phyloP scores from a whole-genome alignment of 805 yeast genomes.

The Starmera pachycereana region DNA sequence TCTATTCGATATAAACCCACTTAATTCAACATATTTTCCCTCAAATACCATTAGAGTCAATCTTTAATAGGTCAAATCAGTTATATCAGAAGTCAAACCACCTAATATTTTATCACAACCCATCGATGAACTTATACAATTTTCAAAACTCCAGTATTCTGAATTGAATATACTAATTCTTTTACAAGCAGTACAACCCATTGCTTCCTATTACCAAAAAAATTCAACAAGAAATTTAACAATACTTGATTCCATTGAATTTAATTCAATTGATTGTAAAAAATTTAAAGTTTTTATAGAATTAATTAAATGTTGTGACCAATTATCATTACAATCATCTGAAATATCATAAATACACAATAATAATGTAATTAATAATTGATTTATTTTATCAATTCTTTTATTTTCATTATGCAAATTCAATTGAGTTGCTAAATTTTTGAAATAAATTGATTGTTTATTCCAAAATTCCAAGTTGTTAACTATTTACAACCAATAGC shows the following conservation, averaged over 20 bases:
- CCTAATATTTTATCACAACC: conserved; percentile 3
- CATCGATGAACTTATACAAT: conserved; percentile 4
- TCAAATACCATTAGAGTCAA: neutral
- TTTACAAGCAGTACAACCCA: conserved; percentile 7
- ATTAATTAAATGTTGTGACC: conserved; percentile 4
- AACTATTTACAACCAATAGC: conserved; percentile 5
- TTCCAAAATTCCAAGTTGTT: conserved; percentile 1
- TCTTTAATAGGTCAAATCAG: conserved; percentile 4
- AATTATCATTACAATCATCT: conserved; percentile 4
- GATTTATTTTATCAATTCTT: neutral
- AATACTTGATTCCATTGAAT: neutral
- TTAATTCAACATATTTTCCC: neutral
- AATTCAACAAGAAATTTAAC: conserved; percentile 3
- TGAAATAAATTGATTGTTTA: conserved; percentile 1
- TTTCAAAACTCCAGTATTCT: conserved; percentile 2
- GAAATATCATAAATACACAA: conserved; percentile 4
- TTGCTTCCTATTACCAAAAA: conserved; percentile 4
- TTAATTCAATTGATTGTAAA: neutral
- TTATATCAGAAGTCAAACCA: conserved; percentile 5
- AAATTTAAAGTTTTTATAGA: neutral
- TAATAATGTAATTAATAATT: conserved; percentile 3
- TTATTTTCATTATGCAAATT: neutral
- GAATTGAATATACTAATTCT: conserved; percentile 1
- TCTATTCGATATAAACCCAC: neutral
- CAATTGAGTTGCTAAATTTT: conserved; percentile 1